Base-by-base conservation (phyloP, 108 stramenopile genomes). In the Cyclotella choctawhatcheeana region DNA sequence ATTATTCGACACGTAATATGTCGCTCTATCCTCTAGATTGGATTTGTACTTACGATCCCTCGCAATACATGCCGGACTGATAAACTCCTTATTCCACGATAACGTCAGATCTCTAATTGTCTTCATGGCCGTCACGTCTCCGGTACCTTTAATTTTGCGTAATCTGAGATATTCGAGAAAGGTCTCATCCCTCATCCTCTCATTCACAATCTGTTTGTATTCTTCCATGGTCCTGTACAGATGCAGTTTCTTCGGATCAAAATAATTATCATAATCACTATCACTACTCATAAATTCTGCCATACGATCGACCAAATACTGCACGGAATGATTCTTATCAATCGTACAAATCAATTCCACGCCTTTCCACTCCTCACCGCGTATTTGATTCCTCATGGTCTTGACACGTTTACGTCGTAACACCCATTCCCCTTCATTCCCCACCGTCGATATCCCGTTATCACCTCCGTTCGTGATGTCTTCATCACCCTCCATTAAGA, bases 111-210 rank as follows among this genome's bases (percentile, higher is more conserved):
- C 77, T 52, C 35, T 58, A 51, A 77, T 77, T 6, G 44, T 43
- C 56, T 77, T 72, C 77, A 77, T 77, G 12, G 77, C 77, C 54
- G 56, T 77, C 8, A 66, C 65, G 35, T 65, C 64, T 44, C 77
- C 77, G 53, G 33, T 73, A 1, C 77, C 55, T n/a, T 40, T 51
- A 25, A 35, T 12, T 27, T 13, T 22, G n/a, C 69, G 20, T 12
- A 77, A 43, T 17, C 48, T 40, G 0, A 77, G 53, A 26, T 77
- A 77, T 48, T 77, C 64, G 17, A 29, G 43, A 63, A 77, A 77
- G 3, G 76, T 77, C 0, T 61, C 47, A 29, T 55, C 30, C 4
- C 72, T 77, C 76, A 77, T 77, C 52, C 64, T 31, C 8, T 55
- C 50, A 44, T 71, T 64, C 17, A 77, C 64, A 14, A 51, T 24